Conservation (phyloP, 176 grass and related monocot species). For the Otatea glauca region DNA sequence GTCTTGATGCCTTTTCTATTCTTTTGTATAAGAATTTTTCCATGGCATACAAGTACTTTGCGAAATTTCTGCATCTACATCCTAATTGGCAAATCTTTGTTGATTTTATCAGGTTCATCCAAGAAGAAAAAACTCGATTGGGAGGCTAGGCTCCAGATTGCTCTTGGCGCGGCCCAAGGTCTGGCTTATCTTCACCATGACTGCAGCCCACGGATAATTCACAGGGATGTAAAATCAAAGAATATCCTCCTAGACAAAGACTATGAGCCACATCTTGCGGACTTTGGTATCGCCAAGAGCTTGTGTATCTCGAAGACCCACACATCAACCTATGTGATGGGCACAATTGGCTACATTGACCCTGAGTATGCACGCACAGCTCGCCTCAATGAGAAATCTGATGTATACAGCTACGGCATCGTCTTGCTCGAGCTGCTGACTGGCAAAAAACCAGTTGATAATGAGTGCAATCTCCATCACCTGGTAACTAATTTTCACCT, state of each 20-base stretch:
- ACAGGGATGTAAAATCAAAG: slow-evolving; percentile 93
- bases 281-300: slow-evolving; percentile 99
- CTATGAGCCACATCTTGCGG: slow-evolving; percentile 88
- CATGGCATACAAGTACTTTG: background rate
- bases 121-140: slow-evolving; percentile 97
- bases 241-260: slow-evolving; percentile 96
- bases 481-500: slow-evolving; percentile 65
- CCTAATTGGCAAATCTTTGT: slow-evolving; percentile 22
- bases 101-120: slow-evolving; percentile 56
- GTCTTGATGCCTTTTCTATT: slow-evolving; percentile 13
- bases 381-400: slow-evolving; percentile 90
- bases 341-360: slow-evolving; percentile 98
- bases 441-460: slow-evolving; percentile 86
- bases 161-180: slow-evolving; percentile 84
- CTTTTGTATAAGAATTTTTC: slow-evolving; percentile 35
- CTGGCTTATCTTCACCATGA: slow-evolving; percentile 96
- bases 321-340: slow-evolving; percentile 95
- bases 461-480: slow-evolving; percentile 98
- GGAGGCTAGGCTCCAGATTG: slow-evolving; percentile 73
- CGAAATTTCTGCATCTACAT: background rate
- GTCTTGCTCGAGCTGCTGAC: slow-evolving; percentile 89
- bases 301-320: slow-evolving; percentile 91
- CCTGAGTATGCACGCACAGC: slow-evolving; percentile 91
- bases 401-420: slow-evolving; percentile 95
- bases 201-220: slow-evolving; percentile 90